Conservation (phyloP, 768 basidiomycete species). For the Leccinum variicolor region DNA sequence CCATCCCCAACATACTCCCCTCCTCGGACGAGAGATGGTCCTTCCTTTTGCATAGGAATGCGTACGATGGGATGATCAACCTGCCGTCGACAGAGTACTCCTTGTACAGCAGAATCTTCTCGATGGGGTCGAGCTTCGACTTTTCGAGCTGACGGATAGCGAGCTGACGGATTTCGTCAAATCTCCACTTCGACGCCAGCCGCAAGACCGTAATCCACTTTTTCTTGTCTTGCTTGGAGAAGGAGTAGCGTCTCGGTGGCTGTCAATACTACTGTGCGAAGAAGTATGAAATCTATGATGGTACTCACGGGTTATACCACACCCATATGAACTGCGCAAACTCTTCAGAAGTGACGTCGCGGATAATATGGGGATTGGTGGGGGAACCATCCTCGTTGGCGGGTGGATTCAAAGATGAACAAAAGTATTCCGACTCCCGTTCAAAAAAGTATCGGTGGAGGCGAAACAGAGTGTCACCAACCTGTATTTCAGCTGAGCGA, state of each 20-base stretch:
- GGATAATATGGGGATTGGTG: constrained; percentile 5
- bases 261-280: not conserved
- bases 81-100: constrained; percentile 44
- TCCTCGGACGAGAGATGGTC: constrained; percentile 53
- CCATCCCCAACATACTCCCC: constrained; percentile 52
- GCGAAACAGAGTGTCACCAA: constrained; percentile 30
- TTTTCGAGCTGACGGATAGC: constrained; percentile 57
- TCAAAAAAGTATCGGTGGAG: constrained; percentile 38
- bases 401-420: constrained; percentile 17
- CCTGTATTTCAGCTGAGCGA: constrained; percentile 20
- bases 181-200: constrained; percentile 54
- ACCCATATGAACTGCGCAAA: constrained; percentile 52
- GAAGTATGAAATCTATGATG: too few relatives aligned
- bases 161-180: constrained; percentile 45
- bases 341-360: constrained; percentile 32
- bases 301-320: constrained; percentile 44
- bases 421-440: constrained; percentile 33
- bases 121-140: constrained; percentile 42
- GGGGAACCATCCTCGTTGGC: constrained; percentile 1
- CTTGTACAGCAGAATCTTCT: constrained; percentile 58
- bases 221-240: constrained; percentile 46
- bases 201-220: constrained; percentile 56
- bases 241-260: constrained; percentile 45
- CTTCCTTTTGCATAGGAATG: constrained; percentile 47
- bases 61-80: constrained; percentile 51